These are phyloP conservation scores for Quillaja saponaria DNA, from an alignment of 306 rosid genomes.

Conservation along the genomic window DNA sequence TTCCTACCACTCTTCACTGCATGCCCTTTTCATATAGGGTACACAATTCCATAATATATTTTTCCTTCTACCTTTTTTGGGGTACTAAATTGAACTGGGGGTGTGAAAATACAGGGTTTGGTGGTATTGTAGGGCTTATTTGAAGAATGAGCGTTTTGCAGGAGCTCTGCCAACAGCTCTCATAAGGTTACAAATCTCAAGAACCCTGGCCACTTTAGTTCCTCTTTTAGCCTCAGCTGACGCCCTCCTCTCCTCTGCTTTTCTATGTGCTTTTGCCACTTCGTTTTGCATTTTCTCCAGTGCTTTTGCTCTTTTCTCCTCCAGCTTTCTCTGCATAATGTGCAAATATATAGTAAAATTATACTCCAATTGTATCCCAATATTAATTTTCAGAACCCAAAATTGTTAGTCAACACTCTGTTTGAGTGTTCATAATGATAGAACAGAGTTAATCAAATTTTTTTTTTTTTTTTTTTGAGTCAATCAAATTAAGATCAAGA, in stretches of 20 bases:
- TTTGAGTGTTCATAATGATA: constrained; percentile 1
- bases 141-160: constrained; percentile 77
- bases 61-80: constrained; percentile 10
- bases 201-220: constrained; percentile 76
- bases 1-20: constrained; percentile 31
- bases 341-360: background rate
- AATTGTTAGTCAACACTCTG: constrained; percentile 12
- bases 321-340: constrained; percentile 79
- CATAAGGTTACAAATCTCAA: constrained; percentile 79
- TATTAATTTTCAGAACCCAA: background rate
- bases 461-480: background rate
- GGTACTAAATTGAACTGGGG: constrained; percentile 9
- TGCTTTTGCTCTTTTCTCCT: constrained; percentile 88
- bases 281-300: constrained; percentile 84
- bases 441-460: background rate
- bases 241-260: constrained; percentile 89
- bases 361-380: background rate
- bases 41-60: constrained; percentile 14
- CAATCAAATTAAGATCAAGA: background rate
- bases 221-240: constrained; percentile 92
- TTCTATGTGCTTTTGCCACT: constrained; percentile 78
- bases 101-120: background rate
- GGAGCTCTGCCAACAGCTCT: constrained; percentile 94
- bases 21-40: constrained; percentile 21
- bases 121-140: too few relatives aligned